A percentile compares a stretch with the other conserved stretches of the same genome.
phyloP scores from a whole-genome alignment of 192 early-diverging fungal species.

The Chytriomyces hyalinus region DNA sequence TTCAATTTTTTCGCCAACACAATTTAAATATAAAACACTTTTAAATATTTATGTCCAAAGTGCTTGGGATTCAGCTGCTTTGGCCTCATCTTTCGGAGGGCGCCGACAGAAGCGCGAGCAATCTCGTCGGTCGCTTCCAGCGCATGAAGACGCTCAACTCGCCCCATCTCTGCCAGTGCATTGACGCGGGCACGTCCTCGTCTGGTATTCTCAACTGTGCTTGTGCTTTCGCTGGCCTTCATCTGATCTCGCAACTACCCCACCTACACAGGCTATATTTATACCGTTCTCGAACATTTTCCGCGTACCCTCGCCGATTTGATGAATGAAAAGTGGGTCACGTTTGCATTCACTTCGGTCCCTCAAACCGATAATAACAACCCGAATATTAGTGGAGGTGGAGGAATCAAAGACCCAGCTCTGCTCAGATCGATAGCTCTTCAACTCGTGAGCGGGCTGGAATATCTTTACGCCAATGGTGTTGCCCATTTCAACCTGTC shows the following conservation, averaged over 20 bases:
- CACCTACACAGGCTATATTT: neutral
- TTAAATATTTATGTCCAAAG: neutral
- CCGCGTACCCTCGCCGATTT: neutral
- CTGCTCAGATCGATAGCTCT: neutral
- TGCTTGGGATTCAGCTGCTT: no score
- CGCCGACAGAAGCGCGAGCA: neutral
- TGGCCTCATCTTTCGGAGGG: no score
- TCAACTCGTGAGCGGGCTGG: neutral
- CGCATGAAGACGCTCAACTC: neutral
- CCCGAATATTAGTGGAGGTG: neutral
- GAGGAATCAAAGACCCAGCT: neutral
- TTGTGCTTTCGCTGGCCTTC: neutral
- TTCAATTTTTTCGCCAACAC: neutral
- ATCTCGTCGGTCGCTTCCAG: neutral
- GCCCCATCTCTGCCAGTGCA: neutral
- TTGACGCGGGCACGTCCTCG: neutral
- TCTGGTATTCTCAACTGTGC: neutral
- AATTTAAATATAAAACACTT: neutral
- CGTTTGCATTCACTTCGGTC: neutral
- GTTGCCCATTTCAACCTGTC: neutral
- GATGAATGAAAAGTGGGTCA: neutral
- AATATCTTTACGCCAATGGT: neutral
- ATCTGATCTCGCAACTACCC: neutral
- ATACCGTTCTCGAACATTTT: conserved; percentile 1
- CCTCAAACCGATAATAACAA: neutral